Base-by-base conservation (phyloP, 1,139 yeast species). In the Diutina scorzettiae region DNA sequence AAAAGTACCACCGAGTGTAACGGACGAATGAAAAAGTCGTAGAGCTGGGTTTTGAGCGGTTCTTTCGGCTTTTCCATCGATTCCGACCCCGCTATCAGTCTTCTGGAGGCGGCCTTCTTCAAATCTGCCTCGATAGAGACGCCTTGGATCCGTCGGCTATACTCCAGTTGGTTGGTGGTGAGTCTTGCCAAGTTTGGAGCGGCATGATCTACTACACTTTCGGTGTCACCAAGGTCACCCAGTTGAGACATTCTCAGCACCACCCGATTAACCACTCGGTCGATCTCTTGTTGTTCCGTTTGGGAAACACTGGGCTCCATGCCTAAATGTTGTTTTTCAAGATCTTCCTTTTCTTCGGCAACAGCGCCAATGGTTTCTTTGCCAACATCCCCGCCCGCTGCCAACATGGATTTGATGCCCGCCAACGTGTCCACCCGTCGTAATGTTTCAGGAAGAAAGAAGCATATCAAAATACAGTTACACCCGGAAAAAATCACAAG, bases 391-490 rank as follows among this genome's bases (percentile, higher is more conserved):
- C 39, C 39, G 8, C 29, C 29, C n/a, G 39, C 39, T 8, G 20
- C 45, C 33, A 42, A 12, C 4, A 43, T 40, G 8, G 41, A 41
- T 27, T 33, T 40, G 17, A 48, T 46, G 32, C 24, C 44, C 73
- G 71, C 73, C 44, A 70, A 58, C 46, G 64, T 67, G 43, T 76
- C 82, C 45, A 71, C 77, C 18, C 54, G 59, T 44, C 85, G 61
- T 29, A 85, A 63, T 0, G 95, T 86, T 54, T 86, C 96, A 0
- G 96, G 96, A 16, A 85, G 62, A 2, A 67, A 61, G 40, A 83
- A 66, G 2, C 75, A 49, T 39, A 85, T 62, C 40, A 73, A 49
- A 1, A 76, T 17, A 27, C 71, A 63, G 45, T 76, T 71, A 12
- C 69, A 56, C 0, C 80, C 86, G 1, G 84, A 73, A 37, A 82